Conservation (phyloP, 2,329 filamentous ascomycete species). For the Ceratocystiopsis brevicomis region DNA sequence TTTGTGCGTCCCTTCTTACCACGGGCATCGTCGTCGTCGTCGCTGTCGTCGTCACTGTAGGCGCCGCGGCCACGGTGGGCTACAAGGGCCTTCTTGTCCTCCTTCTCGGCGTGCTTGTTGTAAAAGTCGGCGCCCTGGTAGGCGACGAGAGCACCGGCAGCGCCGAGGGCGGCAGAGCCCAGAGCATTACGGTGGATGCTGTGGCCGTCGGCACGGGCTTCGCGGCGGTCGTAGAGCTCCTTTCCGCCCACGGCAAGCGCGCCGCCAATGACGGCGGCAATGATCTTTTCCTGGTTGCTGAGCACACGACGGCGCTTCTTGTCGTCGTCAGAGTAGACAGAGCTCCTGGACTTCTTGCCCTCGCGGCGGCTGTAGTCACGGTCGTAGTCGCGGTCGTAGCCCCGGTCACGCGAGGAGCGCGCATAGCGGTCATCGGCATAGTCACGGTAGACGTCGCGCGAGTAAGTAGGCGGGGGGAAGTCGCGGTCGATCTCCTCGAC, state of each 20-base stretch:
- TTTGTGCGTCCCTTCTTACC: slow-evolving; percentile 43
- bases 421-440: slow-evolving; percentile 31
- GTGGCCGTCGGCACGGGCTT: slow-evolving; percentile 30
- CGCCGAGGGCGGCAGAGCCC: slow-evolving; percentile 40
- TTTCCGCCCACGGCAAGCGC: slow-evolving; percentile 46
- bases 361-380: slow-evolving; percentile 25
- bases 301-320: slow-evolving; percentile 31
- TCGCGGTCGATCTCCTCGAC: slow-evolving; percentile 72
- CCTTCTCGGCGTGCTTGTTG: slow-evolving; percentile 37
- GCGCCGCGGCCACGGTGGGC: slow-evolving; percentile 32
- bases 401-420: slow-evolving; percentile 21
- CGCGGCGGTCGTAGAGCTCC: slow-evolving; percentile 44
- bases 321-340: slow-evolving; percentile 40
- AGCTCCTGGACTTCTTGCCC: slow-evolving; percentile 30
- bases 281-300: slow-evolving; percentile 45
- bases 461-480: slow-evolving; percentile 53
- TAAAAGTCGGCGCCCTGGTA: slow-evolving; percentile 46
- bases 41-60: slow-evolving; percentile 40
- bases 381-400: neutral
- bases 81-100: slow-evolving; percentile 33
- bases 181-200: slow-evolving; percentile 38
- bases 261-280: slow-evolving; percentile 45
- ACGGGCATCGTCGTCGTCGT: slow-evolving; percentile 32
- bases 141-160: slow-evolving; percentile 43
- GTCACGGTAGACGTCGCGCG: slow-evolving; percentile 38